A percentile compares a stretch with the other conserved stretches of the same genome.
phyloP scores from a whole-genome alignment of 176 grass and related monocot species.

The Rhynchospora tenuis region DNA sequence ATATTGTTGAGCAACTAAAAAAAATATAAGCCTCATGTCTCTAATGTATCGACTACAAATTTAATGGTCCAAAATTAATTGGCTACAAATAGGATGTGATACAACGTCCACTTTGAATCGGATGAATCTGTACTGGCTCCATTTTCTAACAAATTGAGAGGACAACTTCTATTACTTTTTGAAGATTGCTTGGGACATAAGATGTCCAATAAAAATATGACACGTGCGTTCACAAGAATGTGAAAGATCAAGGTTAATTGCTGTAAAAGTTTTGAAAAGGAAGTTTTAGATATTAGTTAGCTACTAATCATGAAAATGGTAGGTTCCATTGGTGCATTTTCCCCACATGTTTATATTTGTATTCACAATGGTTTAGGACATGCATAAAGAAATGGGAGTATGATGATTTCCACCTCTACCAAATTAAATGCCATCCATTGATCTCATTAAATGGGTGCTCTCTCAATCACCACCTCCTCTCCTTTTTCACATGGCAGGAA shows the following conservation, averaged over 20 bases:
- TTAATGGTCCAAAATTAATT: not conserved
- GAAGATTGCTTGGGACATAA: not conserved
- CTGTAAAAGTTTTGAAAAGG: not conserved
- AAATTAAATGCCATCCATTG: constrained; percentile 25
- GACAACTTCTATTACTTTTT: not conserved
- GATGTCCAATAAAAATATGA: constrained; percentile 10
- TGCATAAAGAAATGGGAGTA: not conserved
- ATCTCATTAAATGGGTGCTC: constrained; percentile 31
- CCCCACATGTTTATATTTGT: not conserved
- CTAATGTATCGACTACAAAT: not conserved
- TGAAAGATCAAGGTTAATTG: not conserved
- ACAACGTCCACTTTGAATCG: not conserved
- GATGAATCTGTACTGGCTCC: not conserved
- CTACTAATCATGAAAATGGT: not conserved
- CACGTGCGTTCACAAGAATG: not conserved
- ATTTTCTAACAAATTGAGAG: not conserved
- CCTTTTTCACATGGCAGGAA: not conserved
- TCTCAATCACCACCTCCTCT: constrained; percentile 3
- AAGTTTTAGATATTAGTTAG: not conserved
- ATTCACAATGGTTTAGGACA: not conserved
- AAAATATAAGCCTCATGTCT: not conserved
- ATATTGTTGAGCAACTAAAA: not conserved
- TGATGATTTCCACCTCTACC: constrained; percentile 32
- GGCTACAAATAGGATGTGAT: not conserved
- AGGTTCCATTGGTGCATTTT: not conserved